Base-by-base conservation (phyloP, 306 rosid genomes). In the Leucaena leucocephala region DNA sequence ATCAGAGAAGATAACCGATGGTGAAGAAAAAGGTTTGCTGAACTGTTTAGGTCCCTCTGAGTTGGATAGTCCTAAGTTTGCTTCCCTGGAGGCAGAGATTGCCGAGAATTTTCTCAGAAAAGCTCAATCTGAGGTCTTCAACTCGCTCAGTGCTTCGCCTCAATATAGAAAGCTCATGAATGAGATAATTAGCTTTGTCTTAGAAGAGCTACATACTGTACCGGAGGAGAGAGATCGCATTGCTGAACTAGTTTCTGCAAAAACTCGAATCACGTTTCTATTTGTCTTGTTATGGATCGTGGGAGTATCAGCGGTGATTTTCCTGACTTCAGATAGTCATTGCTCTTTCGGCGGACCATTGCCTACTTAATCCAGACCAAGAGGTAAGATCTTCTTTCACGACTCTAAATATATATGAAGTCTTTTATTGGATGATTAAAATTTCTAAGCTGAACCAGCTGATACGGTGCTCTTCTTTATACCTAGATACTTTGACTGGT, bases 121-220 rank as follows among this genome's bases (percentile, higher is more conserved):
- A 66, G 85, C 87, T 17, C 71, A 65, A 52, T 64, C 79, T 67
- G 76, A 83, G 82, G 84, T 81, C 70, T 62, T 79, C 67, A 77
- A 83, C 19, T 84, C 88, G 16, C 35, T 54, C 35, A 73, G 61
- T 55, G 72, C 43, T 78, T 82, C 85, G 71, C 78, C 82, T 76
- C 83, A 76, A 70, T 80, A 88, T 46, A 84, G 85, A 85, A 89
- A 88, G 87, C 75, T 93, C 72, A 74, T 84, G 75, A 85, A 86
- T 59, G 86, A 78, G 55, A 71, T 91, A 80, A 27, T 89, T 77
- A 84, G 82, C 77, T 79, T 85, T 75, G 86, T 85, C 13, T 19
- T 85, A 22, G 75, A 80, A 13, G 85, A 86, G 49, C 69, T 86
- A 70, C 54, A 76, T 65, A 19, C 45, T 67, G 64, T 27, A 49